These are phyloP conservation scores for Flaveria ramosissima DNA, from an alignment of 129 eudicot genomes.

Conservation along the genomic window DNA sequence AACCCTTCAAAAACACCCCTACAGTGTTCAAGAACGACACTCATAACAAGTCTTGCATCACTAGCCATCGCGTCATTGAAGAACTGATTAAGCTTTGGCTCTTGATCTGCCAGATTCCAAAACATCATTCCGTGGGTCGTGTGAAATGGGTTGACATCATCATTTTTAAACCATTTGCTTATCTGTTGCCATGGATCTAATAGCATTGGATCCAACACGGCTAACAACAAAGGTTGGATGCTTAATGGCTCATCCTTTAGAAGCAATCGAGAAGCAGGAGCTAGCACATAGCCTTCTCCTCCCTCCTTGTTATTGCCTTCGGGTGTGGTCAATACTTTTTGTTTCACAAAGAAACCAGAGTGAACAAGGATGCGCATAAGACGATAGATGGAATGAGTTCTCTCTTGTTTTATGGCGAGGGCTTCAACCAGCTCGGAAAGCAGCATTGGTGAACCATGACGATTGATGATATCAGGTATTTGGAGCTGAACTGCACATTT, in stretches of 20 bases:
- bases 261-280: constrained; percentile 9
- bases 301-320: background rate
- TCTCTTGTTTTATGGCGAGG: background rate
- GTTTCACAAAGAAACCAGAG: constrained; percentile 10
- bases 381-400: background rate
- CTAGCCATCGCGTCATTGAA: constrained; percentile 30
- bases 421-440: background rate
- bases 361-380: constrained; percentile 1
- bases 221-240: background rate
- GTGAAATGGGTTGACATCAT: background rate
- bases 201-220: background rate
- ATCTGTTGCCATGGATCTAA: constrained; percentile 1
- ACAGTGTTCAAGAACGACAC: constrained; percentile 13
- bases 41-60: constrained; percentile 23
- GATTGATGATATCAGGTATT: constrained; percentile 2
- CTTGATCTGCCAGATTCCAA: constrained; percentile 6
- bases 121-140: background rate
- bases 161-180: constrained; percentile 2
- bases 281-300: constrained; percentile 4
- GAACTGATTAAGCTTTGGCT: background rate
- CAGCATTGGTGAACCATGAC: constrained; percentile 5
- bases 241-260: background rate
- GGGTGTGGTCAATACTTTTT: background rate
- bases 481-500: background rate
- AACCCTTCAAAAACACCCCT: constrained; percentile 13